Evolutionary conservation across 2,329 filamentous ascomycete genomes (phyloP), one percentile per base, ranked within the genome.

Genomic region (Elsinoe arachidis): DNA sequence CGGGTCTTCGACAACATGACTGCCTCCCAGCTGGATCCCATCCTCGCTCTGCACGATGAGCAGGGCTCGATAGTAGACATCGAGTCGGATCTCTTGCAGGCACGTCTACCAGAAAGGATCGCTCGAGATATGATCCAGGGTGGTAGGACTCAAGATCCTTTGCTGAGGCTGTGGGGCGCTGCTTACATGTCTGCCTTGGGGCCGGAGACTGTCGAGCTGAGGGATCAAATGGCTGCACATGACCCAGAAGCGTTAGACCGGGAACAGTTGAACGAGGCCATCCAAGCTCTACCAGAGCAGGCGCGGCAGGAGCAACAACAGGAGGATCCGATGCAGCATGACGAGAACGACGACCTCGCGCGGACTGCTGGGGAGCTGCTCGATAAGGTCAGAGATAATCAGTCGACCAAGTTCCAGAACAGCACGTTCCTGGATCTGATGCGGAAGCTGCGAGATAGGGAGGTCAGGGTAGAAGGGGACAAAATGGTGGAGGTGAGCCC

Each of bases 401-500:
- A 82, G 58, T 85, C 80, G 57, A 74, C 83, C 47, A 92, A 92
- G 67, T 93, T 93, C 70, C 82, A 84, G 64, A 82, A 90, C 66
- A 91, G 87, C 63, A 81, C 81, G 59, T 95, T 95, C 66, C 72
- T 92, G 0, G 77, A 80, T 3, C 74, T 95, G 46, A 93, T 95
- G 88, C 81, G 86, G 26, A 80, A 82, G 59, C 80, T 93, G 56
- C 80, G 86, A 54, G 83, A 88, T 66, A 77, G 80, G 57, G 84
- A 93, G 72, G 82, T 90, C 12, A 80, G 80, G 51, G 83, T 93
- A 37, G 79, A 88, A 62, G 87, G 85, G 39, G 85, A 89, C 67
- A 80, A 82, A 64, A 76, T 87, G 65, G 81, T 86, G 46, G 78
- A 80, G 65, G 73, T 75, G 59, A 67, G 68, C 11, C n/a, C 14